phyloP scores from a whole-genome alignment of 345 rosid genomes.

The Gossypium australe region DNA sequence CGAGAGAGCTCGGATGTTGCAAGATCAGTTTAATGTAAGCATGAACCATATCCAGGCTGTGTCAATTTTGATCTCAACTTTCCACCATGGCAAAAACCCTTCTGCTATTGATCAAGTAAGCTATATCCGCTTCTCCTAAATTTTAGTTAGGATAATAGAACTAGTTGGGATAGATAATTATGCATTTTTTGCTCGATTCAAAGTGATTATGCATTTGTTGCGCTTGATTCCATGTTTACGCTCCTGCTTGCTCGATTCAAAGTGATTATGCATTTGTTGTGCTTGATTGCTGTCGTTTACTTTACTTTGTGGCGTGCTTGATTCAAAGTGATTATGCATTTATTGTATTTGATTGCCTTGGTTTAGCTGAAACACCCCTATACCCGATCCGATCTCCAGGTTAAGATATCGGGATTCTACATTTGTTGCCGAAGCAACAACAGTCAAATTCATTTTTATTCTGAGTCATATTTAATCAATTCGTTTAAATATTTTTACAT shows the following conservation, averaged over 20 bases:
- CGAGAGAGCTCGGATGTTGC: slow-evolving; percentile 88
- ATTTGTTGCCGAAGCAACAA: too few species aligned
- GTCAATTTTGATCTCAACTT: slow-evolving; percentile 57
- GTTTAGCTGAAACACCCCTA: not conserved
- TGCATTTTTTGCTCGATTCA: not conserved
- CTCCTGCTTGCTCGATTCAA: not conserved
- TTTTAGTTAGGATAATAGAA: not conserved
- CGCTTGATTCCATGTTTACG: slow-evolving; percentile 9
- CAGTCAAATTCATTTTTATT: too few species aligned
- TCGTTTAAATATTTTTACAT: too few species aligned
- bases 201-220: not conserved
- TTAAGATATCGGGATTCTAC: too few species aligned
- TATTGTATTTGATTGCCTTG: slow-evolving; percentile 9
- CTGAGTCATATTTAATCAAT: too few species aligned
- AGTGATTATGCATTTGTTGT: not conserved
- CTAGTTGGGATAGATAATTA: slow-evolving; percentile 6
- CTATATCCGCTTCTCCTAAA: slow-evolving; percentile 16
- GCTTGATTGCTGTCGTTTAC: slow-evolving; percentile 9
- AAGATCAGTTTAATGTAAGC: slow-evolving; percentile 89
- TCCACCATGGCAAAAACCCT: slow-evolving; percentile 85
- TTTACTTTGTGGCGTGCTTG: not conserved
- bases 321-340: not conserved
- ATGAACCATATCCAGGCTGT: not conserved
- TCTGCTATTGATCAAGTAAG: slow-evolving; percentile 93
- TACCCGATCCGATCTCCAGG: too few species aligned